Evolutionary conservation across 2,329 filamentous ascomycete genomes (phyloP).

Genomic region (Fusarium nematophilum): DNA sequence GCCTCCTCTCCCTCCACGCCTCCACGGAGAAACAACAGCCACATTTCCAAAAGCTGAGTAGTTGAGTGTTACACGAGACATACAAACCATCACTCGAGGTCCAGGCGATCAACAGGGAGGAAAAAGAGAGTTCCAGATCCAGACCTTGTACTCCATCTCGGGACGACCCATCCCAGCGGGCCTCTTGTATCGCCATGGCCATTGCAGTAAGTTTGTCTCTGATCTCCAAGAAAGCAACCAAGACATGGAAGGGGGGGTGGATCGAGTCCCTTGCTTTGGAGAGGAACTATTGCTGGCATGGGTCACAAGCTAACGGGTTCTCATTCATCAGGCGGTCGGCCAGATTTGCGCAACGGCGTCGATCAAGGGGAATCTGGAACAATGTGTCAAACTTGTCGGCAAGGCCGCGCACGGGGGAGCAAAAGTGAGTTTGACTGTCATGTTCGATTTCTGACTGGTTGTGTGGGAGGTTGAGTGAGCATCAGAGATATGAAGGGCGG

Average conservation of each 20-base stretch:
- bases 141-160: slow-evolving; percentile 10
- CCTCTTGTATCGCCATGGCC: slow-evolving; percentile 33
- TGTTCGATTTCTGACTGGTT: slow-evolving; percentile 10
- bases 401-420: slow-evolving; percentile 82
- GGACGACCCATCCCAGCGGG: slow-evolving; percentile 9
- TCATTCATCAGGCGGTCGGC: slow-evolving; percentile 76
- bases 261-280: slow-evolving; percentile 26
- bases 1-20: too few species aligned
- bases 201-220: slow-evolving; percentile 41
- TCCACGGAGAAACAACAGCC: too few species aligned
- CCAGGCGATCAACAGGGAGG: not conserved
- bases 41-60: too few species aligned
- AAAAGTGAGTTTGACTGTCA: slow-evolving; percentile 65
- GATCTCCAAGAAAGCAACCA: not conserved
- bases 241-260: slow-evolving; percentile 1
- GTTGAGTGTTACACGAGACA: too few species aligned
- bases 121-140: slow-evolving; percentile 2
- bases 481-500: not conserved
- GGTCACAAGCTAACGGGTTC: slow-evolving; percentile 14
- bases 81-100: too few species aligned
- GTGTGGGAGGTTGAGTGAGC: not conserved
- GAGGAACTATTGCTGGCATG: slow-evolving; percentile 27
- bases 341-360: slow-evolving; percentile 89
- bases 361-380: slow-evolving; percentile 81
- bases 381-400: slow-evolving; percentile 77